Conservation (phyloP, 805 yeast genomes). For the Komagataella ulmi region DNA sequence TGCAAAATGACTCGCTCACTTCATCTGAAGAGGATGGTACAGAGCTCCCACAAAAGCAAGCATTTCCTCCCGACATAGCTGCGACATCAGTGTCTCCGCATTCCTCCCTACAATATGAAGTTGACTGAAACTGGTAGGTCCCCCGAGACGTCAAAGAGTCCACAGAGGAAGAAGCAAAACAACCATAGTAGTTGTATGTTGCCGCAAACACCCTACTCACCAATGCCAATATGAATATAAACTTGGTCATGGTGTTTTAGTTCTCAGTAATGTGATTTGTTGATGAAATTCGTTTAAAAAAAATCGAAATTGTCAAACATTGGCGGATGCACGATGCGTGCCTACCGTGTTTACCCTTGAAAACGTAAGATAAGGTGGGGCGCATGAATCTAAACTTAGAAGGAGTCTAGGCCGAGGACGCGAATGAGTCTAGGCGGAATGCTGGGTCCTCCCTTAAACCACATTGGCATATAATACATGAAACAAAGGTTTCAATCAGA, state of each 20-base stretch:
- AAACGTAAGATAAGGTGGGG: background rate
- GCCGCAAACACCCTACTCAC: background rate
- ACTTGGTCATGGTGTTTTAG: background rate
- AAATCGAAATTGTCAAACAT: background rate
- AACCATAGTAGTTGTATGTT: conserved; percentile 10
- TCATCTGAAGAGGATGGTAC: conserved; percentile 17
- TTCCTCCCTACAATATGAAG: conserved; percentile 38
- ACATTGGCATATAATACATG: background rate
- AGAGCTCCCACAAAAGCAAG: conserved; percentile 56
- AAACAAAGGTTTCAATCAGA: background rate
- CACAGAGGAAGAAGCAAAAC: conserved; percentile 16
- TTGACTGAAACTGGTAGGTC: conserved; percentile 43
- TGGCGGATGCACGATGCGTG: background rate
- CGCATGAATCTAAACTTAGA: background rate
- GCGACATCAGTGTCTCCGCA: conserved; percentile 36
- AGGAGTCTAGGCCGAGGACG: background rate
- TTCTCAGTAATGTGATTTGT: background rate
- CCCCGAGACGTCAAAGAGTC: conserved; percentile 25
- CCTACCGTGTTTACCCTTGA: background rate
- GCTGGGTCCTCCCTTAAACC: background rate
- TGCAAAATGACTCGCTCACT: conserved; percentile 25
- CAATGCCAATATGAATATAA: background rate
- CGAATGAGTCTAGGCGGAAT: background rate
- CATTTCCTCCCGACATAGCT: conserved; percentile 36
- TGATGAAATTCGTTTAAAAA: background rate